Evolutionary conservation across 768 basidiomycete species (phyloP).

Genomic region (Lentinula edodes): DNA sequence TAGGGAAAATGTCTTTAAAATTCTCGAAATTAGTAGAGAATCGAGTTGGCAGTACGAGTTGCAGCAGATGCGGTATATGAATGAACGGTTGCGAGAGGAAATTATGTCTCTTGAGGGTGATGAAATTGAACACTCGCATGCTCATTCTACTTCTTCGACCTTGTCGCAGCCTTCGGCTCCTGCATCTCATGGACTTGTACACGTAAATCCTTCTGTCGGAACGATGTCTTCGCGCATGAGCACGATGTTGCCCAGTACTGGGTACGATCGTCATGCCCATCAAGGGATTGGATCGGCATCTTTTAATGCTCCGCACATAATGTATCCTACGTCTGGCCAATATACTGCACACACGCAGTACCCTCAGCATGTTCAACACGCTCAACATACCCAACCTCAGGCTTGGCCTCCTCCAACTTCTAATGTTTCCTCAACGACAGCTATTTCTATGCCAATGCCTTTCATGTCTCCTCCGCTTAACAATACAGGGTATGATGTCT

Average conservation of each 20-base stretch:
- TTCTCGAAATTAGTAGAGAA: conserved; percentile 58
- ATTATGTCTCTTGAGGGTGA: conserved; percentile 26
- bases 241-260: not conserved
- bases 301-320: not conserved
- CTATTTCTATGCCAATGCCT: conserved; percentile 2
- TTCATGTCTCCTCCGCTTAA: not conserved
- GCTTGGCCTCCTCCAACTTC: not conserved
- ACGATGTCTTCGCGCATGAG: not conserved
- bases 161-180: not conserved
- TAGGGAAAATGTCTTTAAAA: conserved; percentile 54
- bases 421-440: not conserved
- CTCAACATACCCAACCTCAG: not conserved
- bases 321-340: not conserved
- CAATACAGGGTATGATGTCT: not conserved
- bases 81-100: conserved; percentile 61
- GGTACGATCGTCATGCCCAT: conserved; percentile 6
- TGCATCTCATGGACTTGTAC: not conserved
- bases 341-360: not conserved
- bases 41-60: conserved; percentile 94
- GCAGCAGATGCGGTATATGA: conserved; percentile 73
- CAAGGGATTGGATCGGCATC: not conserved
- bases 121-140: not conserved
- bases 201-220: not conserved
- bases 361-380: not conserved
- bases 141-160: not conserved